phyloP scores from a whole-genome alignment of 345 rosid genomes.

The Anacardium occidentale region DNA sequence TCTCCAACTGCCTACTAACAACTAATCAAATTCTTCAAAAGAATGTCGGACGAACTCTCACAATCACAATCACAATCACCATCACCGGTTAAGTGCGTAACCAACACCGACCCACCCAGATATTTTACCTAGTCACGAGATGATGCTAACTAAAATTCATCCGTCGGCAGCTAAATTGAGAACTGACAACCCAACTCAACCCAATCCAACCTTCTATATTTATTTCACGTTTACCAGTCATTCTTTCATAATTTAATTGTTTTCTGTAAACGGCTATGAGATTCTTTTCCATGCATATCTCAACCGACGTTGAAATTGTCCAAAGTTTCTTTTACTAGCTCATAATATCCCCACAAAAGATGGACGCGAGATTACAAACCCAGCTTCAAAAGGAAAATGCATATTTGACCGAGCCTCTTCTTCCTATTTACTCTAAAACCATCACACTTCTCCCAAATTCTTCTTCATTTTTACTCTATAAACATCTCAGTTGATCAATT shows the following conservation, averaged over 20 bases:
- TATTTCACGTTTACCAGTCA: background rate
- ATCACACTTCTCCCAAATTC: background rate
- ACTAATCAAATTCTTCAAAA: background rate
- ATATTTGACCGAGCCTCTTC: too few relatives aligned
- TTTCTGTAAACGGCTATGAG: too few relatives aligned
- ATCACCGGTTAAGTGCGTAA: background rate
- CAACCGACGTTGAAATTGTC: background rate
- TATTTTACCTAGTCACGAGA: too few relatives aligned
- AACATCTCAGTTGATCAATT: too few relatives aligned
- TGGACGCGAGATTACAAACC: background rate
- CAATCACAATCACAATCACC: conserved; percentile 5
- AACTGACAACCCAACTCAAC: too few relatives aligned
- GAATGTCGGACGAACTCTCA: background rate
- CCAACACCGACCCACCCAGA: background rate
- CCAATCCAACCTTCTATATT: background rate
- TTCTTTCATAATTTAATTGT: too few relatives aligned
- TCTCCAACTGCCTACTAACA: background rate
- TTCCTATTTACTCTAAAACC: background rate
- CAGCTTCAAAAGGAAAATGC: background rate
- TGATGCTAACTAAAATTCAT: background rate
- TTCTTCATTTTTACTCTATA: too few relatives aligned
- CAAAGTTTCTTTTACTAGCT: too few relatives aligned
- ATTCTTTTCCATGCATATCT: background rate
- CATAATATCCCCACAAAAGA: too few relatives aligned
- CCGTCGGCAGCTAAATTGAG: background rate